Evolutionary conservation across 805 yeast species (phyloP), one percentile per base, ranked within the genome.

Genomic region (Lipomyces lipofer): DNA sequence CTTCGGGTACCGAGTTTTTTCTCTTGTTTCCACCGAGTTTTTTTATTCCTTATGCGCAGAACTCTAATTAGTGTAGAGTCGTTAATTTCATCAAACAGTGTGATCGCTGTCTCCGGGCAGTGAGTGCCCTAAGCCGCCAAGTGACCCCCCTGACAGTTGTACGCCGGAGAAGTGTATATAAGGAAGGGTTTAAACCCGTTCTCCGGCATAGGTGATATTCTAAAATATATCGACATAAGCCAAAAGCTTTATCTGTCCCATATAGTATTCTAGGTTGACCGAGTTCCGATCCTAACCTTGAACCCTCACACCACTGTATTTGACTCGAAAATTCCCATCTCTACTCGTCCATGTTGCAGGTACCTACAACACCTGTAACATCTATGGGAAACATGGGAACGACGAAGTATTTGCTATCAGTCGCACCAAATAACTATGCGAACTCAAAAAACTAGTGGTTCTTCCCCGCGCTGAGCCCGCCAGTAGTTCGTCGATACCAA

Each of bases 171-270:
- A n/a, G 39, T 35, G 22, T 35, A 35, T 35, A 35, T 35, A 35
- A 35, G 7, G 22, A 35, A 13, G 39, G 39, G 39, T 35, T 35
- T 2, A 35, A 17, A 35, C 39, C 22, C 39, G 19, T 22, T 35
- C 39, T 35, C 39, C 39, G 39, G 22, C 39, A 35, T 35, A 35
- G 21, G 15, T 35, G 22, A 35, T 35, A 35, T n/a, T 35, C 39
- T 35, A 35, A 35, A 35, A 35, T 35, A 35, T 35, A 35, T 35
- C 22, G 39, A 22, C 39, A 35, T 32, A 32, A 32, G 36, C 7
- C 36, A n/a, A 5, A 32, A 35, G 39, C 39, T n/a, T 35, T 35
- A 19, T 5, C 39, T 19, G n/a, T n/a, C 19, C 39, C 39, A 35
- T 35, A 35, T 35, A 35, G 39, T 35, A 35, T 35, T 32, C 15